Evolutionary conservation across 2,329 filamentous ascomycete species (phyloP).

Genomic region (Drechslerella coelobrocha): DNA sequence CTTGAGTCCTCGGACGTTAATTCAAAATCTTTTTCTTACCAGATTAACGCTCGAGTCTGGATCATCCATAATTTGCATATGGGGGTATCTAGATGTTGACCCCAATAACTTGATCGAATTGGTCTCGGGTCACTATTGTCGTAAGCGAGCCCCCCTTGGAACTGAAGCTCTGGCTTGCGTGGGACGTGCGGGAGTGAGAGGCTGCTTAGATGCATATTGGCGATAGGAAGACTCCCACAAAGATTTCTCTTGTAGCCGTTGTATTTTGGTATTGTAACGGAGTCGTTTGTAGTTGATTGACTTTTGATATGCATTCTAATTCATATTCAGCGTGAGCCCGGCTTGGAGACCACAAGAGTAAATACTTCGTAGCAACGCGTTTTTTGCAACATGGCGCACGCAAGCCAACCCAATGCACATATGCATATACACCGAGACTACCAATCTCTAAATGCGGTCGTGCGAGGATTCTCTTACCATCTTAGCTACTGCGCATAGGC

Average conservation of each 20-base stretch:
- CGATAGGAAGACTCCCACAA: too few species aligned
- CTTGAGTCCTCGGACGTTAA: background rate
- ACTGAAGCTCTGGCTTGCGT: too few species aligned
- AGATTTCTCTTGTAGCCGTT: too few species aligned
- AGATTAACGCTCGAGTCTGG: constrained; percentile 19
- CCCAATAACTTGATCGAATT: background rate
- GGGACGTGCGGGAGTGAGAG: too few species aligned
- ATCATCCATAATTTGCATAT: constrained; percentile 24
- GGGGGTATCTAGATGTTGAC: background rate
- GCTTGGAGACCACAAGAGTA: background rate
- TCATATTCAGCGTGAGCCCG: background rate
- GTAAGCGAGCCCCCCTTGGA: too few species aligned
- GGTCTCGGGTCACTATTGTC: background rate
- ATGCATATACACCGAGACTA: background rate
- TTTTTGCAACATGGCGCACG: background rate
- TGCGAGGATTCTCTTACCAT: too few species aligned
- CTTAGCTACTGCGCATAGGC: too few species aligned
- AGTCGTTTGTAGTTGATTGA: too few species aligned
- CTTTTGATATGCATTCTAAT: background rate
- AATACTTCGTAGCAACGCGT: background rate
- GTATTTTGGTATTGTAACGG: too few species aligned
- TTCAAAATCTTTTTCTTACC: background rate
- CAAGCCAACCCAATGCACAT: background rate
- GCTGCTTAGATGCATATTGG: too few species aligned
- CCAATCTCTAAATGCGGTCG: background rate